Evolutionary conservation across 371 early-diverging fungal genomes (phyloP).

Genomic region (Rhizopus arrhizus): DNA sequence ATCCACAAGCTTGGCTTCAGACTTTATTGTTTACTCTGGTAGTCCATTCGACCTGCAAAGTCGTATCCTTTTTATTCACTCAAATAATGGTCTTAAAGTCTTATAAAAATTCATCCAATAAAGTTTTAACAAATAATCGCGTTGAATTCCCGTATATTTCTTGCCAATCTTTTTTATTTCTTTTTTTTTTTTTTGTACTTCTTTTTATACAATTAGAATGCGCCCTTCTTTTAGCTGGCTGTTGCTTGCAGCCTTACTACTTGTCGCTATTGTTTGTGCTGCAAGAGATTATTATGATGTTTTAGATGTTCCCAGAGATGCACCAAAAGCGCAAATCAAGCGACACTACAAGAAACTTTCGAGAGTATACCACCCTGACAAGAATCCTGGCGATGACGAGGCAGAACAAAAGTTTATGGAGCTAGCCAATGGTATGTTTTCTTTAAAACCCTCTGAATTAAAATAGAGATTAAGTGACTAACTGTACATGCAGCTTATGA

Average conservation of each 20-base stretch:
- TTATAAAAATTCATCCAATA: conserved; percentile 10
- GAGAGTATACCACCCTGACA: conserved; percentile 90
- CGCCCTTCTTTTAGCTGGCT: conserved; percentile 9
- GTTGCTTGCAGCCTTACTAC: conserved; percentile 10
- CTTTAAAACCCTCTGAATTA: neutral
- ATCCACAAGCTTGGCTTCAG: conserved; percentile 11
- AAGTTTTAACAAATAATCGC: conserved; percentile 4
- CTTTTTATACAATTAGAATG: conserved; percentile 5
- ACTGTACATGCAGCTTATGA: conserved; percentile 75
- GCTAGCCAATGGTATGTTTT: conserved; percentile 76
- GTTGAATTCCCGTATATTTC: neutral
- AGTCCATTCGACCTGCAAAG: conserved; percentile 60
- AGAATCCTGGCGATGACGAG: conserved; percentile 77
- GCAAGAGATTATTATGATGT: conserved; percentile 58
- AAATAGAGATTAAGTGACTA: neutral
- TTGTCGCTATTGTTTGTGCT: conserved; percentile 21
- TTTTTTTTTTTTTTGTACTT: neutral
- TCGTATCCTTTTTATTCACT: conserved; percentile 44
- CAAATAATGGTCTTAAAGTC: conserved; percentile 19
- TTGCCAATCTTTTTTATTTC: neutral
- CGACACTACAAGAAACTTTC: conserved; percentile 89
- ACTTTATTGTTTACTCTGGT: conserved; percentile 57
- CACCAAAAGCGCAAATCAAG: conserved; percentile 84
- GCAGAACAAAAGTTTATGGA: conserved; percentile 92
- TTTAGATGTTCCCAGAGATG: conserved; percentile 82